A percentile compares a stretch with the other conserved stretches of the same genome.
These are phyloP conservation scores for Gillenia trifoliata DNA, from an alignment of 306 rosid genomes.

Conservation along the genomic window DNA sequence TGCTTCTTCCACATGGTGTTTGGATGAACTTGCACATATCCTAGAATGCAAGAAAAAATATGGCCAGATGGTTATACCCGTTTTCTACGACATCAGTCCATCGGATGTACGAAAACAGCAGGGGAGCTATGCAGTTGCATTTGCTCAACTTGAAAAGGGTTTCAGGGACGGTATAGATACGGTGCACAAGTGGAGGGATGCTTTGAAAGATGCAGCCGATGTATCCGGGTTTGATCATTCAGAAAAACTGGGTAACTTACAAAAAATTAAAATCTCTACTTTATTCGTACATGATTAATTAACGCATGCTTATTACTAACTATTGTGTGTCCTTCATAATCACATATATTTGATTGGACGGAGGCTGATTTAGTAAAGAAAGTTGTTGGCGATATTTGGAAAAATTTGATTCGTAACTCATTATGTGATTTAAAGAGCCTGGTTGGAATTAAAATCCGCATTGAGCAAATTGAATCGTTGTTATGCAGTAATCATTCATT, in stretches of 20 bases:
- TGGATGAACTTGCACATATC: not conserved
- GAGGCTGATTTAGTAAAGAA: not conserved
- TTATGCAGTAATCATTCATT: not conserved
- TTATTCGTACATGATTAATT: not conserved
- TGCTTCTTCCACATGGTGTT: not conserved
- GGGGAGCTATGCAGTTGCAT: not conserved
- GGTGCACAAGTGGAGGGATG: not conserved
- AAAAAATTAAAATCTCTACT: too few relatives aligned
- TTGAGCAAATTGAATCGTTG: not conserved
- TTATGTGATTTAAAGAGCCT: not conserved
- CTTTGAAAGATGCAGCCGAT: not conserved
- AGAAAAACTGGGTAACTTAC: not conserved
- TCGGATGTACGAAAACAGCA: not conserved
- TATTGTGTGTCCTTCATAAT: not conserved
- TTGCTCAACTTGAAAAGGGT: not conserved
- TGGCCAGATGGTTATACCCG: not conserved
- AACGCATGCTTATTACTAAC: not conserved
- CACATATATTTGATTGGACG: not conserved
- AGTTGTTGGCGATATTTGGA: not conserved
- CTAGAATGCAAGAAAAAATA: not conserved
- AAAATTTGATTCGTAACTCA: not conserved
- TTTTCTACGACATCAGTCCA: not conserved
- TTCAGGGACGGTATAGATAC: not conserved
- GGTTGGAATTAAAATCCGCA: not conserved
- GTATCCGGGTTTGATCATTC: slow-evolving; percentile 9